phyloP scores from a whole-genome alignment of 1,284 basidiomycete genomes.

The Jaminaea rosea region DNA sequence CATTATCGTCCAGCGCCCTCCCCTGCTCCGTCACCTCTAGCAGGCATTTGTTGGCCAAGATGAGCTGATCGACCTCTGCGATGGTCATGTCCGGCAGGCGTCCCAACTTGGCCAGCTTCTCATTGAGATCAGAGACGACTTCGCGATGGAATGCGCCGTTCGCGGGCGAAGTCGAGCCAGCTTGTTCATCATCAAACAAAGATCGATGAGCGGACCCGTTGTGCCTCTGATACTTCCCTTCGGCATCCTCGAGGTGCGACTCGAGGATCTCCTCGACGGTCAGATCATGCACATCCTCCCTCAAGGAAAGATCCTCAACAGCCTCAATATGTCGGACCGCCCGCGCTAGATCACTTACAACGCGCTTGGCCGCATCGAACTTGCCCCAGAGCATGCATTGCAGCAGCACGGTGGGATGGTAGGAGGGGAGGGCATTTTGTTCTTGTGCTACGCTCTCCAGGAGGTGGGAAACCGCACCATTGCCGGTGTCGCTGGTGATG shows the following conservation, averaged over 20 bases:
- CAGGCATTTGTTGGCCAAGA: conserved; percentile 71
- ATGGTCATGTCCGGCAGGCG: conserved; percentile 63
- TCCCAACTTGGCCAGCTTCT: conserved; percentile 55
- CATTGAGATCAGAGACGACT: conserved; percentile 44
- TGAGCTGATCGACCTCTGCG: conserved; percentile 68
- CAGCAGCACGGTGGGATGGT: conserved; percentile 20
- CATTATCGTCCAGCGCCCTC: conserved; percentile 75
- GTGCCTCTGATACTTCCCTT: too few relatives aligned
- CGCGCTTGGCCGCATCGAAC: conserved; percentile 12
- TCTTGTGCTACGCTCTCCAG: conserved; percentile 16
- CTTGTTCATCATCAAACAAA: too few relatives aligned
- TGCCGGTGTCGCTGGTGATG: not conserved
- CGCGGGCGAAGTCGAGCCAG: not conserved
- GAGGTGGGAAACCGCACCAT: conserved; percentile 4
- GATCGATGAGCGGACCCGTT: too few relatives aligned
- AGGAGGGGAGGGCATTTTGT: conserved; percentile 19
- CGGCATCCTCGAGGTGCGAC: not conserved
- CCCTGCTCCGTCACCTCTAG: conserved; percentile 82
- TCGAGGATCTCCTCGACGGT: conserved; percentile 9
- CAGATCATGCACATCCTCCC: not conserved
- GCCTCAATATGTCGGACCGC: too few relatives aligned
- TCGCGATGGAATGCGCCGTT: not conserved
- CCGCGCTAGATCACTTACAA: conserved; percentile 15
- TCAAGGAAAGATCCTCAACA: not conserved
- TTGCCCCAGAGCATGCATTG: conserved; percentile 22